Percentiles rank a stretch among this genome's conserved stretches.
Evolutionary conservation across 441 rosid species (phyloP).

Genomic region (Gossypium schwendimanii): DNA sequence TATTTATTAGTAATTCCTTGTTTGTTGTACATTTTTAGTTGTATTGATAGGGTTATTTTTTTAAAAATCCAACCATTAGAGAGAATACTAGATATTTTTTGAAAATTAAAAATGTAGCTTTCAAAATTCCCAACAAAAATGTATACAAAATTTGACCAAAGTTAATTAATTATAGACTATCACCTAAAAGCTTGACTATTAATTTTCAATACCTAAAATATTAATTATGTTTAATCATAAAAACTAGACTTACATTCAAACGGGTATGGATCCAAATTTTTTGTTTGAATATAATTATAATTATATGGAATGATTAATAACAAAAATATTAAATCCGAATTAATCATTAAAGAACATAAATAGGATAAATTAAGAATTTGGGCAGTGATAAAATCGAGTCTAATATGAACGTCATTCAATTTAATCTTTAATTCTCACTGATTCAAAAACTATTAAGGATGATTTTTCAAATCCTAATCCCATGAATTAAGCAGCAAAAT

Average conservation of each 20-base stretch:
- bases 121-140: neutral
- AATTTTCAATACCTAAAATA: neutral
- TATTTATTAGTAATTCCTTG: neutral
- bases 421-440: neutral
- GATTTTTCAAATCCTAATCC: neutral
- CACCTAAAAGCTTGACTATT: neutral
- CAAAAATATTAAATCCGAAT: no score
- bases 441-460: neutral
- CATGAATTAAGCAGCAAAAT: neutral
- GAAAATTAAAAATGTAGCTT: neutral
- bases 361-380: no score
- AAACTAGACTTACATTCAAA: neutral
- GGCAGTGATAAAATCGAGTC: no score
- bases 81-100: neutral
- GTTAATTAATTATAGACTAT: neutral
- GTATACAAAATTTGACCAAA: neutral
- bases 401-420: no score
- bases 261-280: no score
- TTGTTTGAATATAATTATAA: no score
- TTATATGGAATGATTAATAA: no score
- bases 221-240: neutral
- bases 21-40: neutral
- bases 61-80: no score
- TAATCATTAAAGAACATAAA: no score
- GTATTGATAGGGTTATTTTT: neutral